phyloP scores from a whole-genome alignment of 441 rosid genomes.

The Aleurites moluccanus region DNA sequence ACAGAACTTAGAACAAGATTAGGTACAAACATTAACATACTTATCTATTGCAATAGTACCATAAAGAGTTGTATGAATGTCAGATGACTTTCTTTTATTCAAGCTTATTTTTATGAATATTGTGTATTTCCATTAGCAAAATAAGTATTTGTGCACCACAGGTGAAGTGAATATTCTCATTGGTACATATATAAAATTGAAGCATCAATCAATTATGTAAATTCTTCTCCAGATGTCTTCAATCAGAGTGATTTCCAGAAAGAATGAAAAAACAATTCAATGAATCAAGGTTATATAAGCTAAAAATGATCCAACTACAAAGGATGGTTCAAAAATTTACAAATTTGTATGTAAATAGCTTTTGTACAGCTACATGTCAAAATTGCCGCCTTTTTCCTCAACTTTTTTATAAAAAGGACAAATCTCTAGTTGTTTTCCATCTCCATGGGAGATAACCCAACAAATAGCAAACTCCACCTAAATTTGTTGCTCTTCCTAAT shows the following conservation, averaged over 20 bases:
- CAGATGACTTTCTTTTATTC: too few relatives aligned
- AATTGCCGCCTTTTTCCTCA: neutral
- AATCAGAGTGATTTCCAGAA: neutral
- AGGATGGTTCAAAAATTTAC: neutral
- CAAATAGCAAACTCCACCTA: neutral
- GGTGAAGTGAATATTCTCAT: too few relatives aligned
- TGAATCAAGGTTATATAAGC: neutral
- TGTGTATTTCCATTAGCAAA: too few relatives aligned
- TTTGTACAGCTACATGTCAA: neutral
- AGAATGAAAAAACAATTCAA: neutral
- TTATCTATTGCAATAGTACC: too few relatives aligned
- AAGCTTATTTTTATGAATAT: too few relatives aligned
- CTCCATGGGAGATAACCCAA: neutral
- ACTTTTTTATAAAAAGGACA: neutral
- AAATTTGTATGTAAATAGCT: neutral
- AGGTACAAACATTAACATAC: too few relatives aligned
- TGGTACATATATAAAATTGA: neutral
- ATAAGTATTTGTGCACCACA: too few relatives aligned
- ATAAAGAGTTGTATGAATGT: too few relatives aligned
- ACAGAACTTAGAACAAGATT: too few relatives aligned
- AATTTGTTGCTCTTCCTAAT: neutral
- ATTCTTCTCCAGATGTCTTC: too few relatives aligned
- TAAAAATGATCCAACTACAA: neutral
- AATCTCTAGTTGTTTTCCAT: neutral
- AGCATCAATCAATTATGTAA: neutral